Evolutionary conservation across 345 rosid species (phyloP), one percentile per base, ranked within the genome.

Genomic region (Excoecaria agallocha): DNA sequence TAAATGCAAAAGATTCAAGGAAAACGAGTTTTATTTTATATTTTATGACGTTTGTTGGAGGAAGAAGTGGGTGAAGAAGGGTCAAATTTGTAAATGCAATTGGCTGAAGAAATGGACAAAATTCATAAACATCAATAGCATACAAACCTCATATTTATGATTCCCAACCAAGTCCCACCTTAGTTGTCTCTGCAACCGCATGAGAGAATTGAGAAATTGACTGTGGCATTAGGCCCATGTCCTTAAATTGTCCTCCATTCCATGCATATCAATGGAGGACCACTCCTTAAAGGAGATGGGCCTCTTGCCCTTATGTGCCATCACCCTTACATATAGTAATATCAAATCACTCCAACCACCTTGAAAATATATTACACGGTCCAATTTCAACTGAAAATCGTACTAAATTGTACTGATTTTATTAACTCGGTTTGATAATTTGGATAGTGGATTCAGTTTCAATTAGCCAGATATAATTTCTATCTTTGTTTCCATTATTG

Each of bases 141-240:
- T 56, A 25, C 16, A 43, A 71, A 35, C 74, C 66, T 45, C 74
- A 43, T n/a, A 30, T 60, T 25, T 71, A 4, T 3, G 10, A 22
- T 16, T 13, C 13, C 12, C 8, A 12, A 0, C 54, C 43, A 8
- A 43, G 66, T 58, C 56, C 74, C 67, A 25, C 17, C 13, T 25
- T 49, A 45, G 30, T 59, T 59, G 57, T 60, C 65, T 8, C 24
- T 19, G 38, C 61, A n/a, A 17, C 60, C 46, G 35, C 45, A 16
- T 15, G 20, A 49, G 58, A 56, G 24, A 19, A 8, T n/a, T 55
- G 11, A n/a, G 48, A 63, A 39, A 5, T 2, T 37, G 60, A 59
- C 67, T 25, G n/a, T 71, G 57, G 25, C 75, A 71, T 60, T 48
- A 46, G 60, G 67, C 39, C 75, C 67, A 48, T 71, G 67, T 48